Percentiles rank a stretch among this genome's conserved stretches.
Conservation (phyloP, 768 basidiomycete genomes). For the Trametes elegans region DNA sequence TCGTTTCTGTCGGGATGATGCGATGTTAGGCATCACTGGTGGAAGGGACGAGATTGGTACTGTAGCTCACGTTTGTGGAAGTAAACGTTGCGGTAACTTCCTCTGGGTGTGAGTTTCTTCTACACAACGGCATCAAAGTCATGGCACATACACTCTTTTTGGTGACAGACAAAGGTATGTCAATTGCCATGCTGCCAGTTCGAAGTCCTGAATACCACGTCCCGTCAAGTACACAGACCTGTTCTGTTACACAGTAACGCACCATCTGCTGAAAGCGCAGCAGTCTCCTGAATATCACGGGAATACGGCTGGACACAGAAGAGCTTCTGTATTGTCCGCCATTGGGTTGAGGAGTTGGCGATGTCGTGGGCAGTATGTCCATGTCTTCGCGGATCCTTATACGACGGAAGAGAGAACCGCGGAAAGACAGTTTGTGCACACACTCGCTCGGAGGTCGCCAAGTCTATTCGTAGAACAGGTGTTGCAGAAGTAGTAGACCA, state of each 20-base stretch:
- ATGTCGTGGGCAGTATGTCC: constrained; percentile 28
- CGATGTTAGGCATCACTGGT: no score
- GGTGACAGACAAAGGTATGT: constrained; percentile 93
- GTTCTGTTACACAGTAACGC: constrained; percentile 17
- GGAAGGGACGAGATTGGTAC: background rate
- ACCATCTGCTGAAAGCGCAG: constrained; percentile 89
- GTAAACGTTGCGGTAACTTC: constrained; percentile 92
- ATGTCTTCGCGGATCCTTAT: constrained; percentile 18
- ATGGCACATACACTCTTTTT: constrained; percentile 70
- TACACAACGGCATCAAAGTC: background rate
- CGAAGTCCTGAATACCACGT: constrained; percentile 75
- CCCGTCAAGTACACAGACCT: background rate
- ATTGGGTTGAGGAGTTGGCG: constrained; percentile 19
- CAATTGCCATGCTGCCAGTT: constrained; percentile 93
- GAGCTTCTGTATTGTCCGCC: constrained; percentile 21
- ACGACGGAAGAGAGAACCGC: background rate
- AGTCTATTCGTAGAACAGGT: background rate
- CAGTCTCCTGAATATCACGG: constrained; percentile 76
- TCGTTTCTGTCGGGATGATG: constrained; percentile 65
- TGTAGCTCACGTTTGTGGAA: constrained; percentile 85
- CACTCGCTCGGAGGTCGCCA: no score
- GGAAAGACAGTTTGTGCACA: constrained; percentile 1
- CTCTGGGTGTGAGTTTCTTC: background rate
- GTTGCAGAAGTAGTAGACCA: background rate
- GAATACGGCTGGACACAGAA: constrained; percentile 52